A percentile compares a stretch with the other conserved stretches of the same genome.
These are phyloP conservation scores for Gigaspora rosea DNA, from an alignment of 192 early-diverging fungal genomes.

Conservation along the genomic window DNA sequence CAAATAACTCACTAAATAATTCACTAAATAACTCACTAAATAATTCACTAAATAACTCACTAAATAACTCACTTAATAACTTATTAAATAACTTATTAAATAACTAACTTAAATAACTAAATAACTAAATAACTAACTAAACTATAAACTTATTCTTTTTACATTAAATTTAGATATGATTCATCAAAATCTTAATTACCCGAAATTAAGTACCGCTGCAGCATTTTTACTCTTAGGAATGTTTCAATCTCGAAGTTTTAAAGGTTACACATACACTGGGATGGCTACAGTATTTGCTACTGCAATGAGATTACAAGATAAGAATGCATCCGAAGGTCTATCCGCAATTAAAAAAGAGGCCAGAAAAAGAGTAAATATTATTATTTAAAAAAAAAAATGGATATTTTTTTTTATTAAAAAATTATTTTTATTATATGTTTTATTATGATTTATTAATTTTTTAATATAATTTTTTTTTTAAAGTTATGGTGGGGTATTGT, in stretches of 20 bases:
- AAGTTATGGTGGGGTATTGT: slow-evolving; percentile 23
- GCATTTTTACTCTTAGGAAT: slow-evolving; percentile 17
- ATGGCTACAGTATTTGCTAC: slow-evolving; percentile 19
- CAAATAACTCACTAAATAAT: too few species aligned
- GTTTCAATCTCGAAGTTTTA: slow-evolving; percentile 18
- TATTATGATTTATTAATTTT: neutral
- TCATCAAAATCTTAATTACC: slow-evolving; percentile 10
- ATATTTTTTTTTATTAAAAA: neutral
- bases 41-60: too few species aligned
- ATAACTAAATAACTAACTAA: too few species aligned
- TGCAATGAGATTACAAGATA: slow-evolving; percentile 20
- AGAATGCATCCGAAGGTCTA: slow-evolving; percentile 15
- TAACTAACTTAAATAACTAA: too few species aligned
- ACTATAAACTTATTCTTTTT: neutral
- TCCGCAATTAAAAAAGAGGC: neutral
- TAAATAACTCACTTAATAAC: too few species aligned
- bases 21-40: too few species aligned
- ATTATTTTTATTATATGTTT: neutral
- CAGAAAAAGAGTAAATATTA: slow-evolving; percentile 16
- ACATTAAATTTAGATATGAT: slow-evolving; percentile 1
- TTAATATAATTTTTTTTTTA: neutral
- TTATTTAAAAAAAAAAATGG: neutral
- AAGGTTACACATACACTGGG: slow-evolving; percentile 13
- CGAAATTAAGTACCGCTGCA: slow-evolving; percentile 16
- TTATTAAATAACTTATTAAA: too few species aligned